A percentile compares a stretch with the other conserved stretches of the same genome.
phyloP scores from a whole-genome alignment of 2,329 filamentous ascomycete species.

The Pseudopithomyces maydicus region DNA sequence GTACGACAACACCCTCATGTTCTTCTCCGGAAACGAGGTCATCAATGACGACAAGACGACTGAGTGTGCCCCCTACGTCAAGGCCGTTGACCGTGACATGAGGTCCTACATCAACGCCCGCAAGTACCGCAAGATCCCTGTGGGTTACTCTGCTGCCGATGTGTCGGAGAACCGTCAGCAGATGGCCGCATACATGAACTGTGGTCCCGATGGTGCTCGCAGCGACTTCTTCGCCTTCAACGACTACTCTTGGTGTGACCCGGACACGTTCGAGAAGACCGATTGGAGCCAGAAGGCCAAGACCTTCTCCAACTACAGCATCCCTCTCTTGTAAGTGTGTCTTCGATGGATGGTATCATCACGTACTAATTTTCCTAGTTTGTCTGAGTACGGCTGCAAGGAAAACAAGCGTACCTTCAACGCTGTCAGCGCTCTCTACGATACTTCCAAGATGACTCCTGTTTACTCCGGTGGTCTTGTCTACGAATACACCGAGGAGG shows the following conservation, averaged over 20 bases:
- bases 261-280: conserved; percentile 69
- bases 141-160: conserved; percentile 85
- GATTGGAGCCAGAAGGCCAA: conserved; percentile 89
- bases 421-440: conserved; percentile 80
- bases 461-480: conserved; percentile 97
- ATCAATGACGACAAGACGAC: conserved; percentile 70
- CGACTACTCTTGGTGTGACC: conserved; percentile 85
- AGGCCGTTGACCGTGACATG: conserved; percentile 77
- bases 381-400: conserved; percentile 93
- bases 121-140: conserved; percentile 70
- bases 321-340: conserved; percentile 73
- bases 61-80: conserved; percentile 69
- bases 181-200: conserved; percentile 93
- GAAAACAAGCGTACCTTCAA: conserved; percentile 80
- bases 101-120: conserved; percentile 80
- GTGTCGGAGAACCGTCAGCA: conserved; percentile 84
- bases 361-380: conserved; percentile 47
- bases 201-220: conserved; percentile 79
- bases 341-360: neutral
- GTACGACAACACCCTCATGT: conserved; percentile 86
- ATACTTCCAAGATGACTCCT: conserved; percentile 72
- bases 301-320: conserved; percentile 83
- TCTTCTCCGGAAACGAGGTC: conserved; percentile 81
- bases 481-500: conserved; percentile 86
- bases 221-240: conserved; percentile 91